Percentiles rank a stretch among this genome's conserved stretches.
Evolutionary conservation across 106 monocot species (phyloP).

Genomic region (Cymbidium sinense): DNA sequence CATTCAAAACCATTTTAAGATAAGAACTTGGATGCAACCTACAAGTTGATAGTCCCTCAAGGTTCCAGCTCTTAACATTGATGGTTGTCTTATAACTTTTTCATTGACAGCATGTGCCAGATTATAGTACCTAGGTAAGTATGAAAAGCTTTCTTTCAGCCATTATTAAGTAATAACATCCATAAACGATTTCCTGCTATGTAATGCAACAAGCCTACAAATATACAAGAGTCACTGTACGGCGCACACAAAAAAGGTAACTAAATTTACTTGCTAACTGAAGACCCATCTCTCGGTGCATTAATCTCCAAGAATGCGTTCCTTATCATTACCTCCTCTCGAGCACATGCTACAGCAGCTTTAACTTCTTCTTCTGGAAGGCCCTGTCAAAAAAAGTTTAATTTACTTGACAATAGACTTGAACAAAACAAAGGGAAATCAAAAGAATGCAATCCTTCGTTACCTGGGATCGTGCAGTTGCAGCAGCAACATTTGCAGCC

Average conservation of each 20-base stretch:
- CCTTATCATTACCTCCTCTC: constrained; percentile 88
- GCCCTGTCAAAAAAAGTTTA: constrained; percentile 40
- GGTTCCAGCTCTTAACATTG: constrained; percentile 85
- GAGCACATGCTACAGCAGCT: constrained; percentile 84
- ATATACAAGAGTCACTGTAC: neutral
- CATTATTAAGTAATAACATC: neutral
- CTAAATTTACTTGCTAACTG: constrained; percentile 73
- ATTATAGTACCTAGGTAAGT: constrained; percentile 71
- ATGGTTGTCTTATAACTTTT: constrained; percentile 76
- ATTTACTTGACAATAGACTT: neutral
- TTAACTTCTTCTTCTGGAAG: constrained; percentile 93
- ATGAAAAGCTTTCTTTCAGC: neutral
- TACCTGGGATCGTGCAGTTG: constrained; percentile 79
- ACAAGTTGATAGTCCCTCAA: constrained; percentile 96
- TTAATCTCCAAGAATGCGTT: constrained; percentile 97
- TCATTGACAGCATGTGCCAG: constrained; percentile 97
- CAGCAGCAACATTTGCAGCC: constrained; percentile 74
- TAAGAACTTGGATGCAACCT: constrained; percentile 20
- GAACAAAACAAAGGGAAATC: neutral
- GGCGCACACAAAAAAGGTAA: neutral
- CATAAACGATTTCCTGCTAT: neutral
- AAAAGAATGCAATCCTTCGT: neutral
- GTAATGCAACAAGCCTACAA: neutral
- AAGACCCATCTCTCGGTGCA: constrained; percentile 67
- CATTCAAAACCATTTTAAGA: neutral